Evolutionary conservation across 176 grass and related monocot species (phyloP).

Genomic region (Tuctoria greenei): DNA sequence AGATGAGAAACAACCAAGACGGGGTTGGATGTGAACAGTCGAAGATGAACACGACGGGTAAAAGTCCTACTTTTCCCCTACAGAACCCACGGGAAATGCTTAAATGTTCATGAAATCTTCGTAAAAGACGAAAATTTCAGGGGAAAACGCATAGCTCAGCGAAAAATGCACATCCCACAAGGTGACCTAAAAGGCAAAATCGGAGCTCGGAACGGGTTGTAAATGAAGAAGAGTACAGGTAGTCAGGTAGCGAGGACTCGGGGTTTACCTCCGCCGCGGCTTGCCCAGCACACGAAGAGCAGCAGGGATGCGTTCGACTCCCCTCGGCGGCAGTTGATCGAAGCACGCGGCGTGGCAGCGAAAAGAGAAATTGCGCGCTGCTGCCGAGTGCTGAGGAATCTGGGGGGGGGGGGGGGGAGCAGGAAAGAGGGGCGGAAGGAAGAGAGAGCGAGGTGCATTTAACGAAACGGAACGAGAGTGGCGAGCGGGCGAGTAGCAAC

Average conservation of each 20-base stretch:
- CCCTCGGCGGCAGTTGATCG: constrained; percentile 1
- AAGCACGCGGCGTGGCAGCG: background rate
- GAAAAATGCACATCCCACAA: background rate
- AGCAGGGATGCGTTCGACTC: constrained; percentile 20
- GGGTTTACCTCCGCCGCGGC: constrained; percentile 32
- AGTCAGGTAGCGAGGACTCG: too few species aligned
- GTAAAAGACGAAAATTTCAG: background rate
- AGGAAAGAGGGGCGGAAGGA: too few species aligned
- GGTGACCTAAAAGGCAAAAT: too few species aligned
- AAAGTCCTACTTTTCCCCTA: background rate
- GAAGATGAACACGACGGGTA: background rate
- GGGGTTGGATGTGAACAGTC: background rate
- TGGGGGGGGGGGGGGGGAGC: too few species aligned
- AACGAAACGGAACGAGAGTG: too few species aligned
- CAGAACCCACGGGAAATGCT: background rate
- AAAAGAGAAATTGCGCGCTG: background rate
- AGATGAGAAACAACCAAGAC: background rate
- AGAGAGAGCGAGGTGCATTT: too few species aligned
- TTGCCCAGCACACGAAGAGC: too few species aligned
- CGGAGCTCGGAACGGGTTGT: background rate
- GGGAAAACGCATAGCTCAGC: background rate
- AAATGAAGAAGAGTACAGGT: background rate
- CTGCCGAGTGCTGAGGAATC: background rate
- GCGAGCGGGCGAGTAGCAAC: too few species aligned
- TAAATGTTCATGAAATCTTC: background rate